Conservation (phyloP, 2,329 filamentous ascomycete genomes). For the Fusarium scirpi region DNA sequence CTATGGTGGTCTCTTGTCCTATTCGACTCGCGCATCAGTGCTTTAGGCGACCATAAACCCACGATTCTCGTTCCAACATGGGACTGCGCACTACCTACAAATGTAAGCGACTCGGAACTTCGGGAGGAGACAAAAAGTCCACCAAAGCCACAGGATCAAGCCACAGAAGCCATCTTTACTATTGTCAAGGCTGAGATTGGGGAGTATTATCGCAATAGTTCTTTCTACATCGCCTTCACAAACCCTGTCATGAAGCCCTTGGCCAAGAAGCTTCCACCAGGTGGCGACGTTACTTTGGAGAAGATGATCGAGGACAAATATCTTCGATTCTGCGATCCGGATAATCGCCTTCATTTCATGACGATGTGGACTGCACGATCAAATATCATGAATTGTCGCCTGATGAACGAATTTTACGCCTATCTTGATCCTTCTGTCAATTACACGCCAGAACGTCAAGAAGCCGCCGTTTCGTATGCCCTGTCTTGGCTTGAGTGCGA, state of each 20-base stretch:
- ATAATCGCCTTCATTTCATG: slow-evolving; percentile 57
- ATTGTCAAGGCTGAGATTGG: slow-evolving; percentile 56
- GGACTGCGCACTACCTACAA: slow-evolving; percentile 59
- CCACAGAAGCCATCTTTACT: slow-evolving; percentile 58
- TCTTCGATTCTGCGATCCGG: slow-evolving; percentile 55
- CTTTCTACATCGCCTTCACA: slow-evolving; percentile 52
- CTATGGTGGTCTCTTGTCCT: slow-evolving; percentile 72
- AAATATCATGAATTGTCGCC: slow-evolving; percentile 60
- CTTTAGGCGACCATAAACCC: slow-evolving; percentile 58
- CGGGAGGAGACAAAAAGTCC: slow-evolving; percentile 54
- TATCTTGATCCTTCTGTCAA: slow-evolving; percentile 33
- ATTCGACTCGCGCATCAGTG: slow-evolving; percentile 68
- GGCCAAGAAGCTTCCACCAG: slow-evolving; percentile 39
- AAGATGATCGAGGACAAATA: slow-evolving; percentile 60
- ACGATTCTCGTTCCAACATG: slow-evolving; percentile 51
- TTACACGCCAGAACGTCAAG: slow-evolving; percentile 47
- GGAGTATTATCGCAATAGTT: slow-evolving; percentile 52
- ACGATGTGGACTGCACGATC: slow-evolving; percentile 54
- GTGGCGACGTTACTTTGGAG: slow-evolving; percentile 50
- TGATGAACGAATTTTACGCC: slow-evolving; percentile 62
- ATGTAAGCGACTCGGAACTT: slow-evolving; percentile 61
- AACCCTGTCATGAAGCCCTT: slow-evolving; percentile 50
- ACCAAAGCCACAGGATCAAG: slow-evolving; percentile 44
- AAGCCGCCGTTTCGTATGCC: slow-evolving; percentile 49
- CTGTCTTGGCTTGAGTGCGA: slow-evolving; percentile 54